Base-by-base conservation (phyloP, 2,329 filamentous ascomycete species). In the Apiospora marii region DNA sequence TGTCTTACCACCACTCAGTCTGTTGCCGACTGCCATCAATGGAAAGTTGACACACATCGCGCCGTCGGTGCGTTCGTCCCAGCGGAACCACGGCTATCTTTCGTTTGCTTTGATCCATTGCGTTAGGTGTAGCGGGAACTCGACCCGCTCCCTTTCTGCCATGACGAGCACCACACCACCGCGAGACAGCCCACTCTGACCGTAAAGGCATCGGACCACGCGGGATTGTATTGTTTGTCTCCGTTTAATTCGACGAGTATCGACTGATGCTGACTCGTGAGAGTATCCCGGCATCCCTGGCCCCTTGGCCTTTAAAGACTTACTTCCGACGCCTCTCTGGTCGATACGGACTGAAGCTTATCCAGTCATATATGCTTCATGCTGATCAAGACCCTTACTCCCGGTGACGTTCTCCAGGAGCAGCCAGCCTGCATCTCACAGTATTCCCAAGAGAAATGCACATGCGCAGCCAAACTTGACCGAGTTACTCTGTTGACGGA, bases 311-410 rank as follows among this genome's bases (percentile, higher is more conserved):
- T 58, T 58, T 58, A n/a, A 14, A 6, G 14, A 2, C 58, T 64
- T 64, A 13, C 30, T 22, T n/a, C 19, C 30, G 12, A 5, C 19
- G 58, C 19, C 58, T n/a, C 58, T 64, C 27, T 22, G 27, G 22
- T 13, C 10, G 34, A 41, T 22, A 64, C 58, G 34, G 58, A 7
- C 34, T 64, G 30, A 37, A 64, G 58, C 58, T 64, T 64, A 64
- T 64, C 58, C 19, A 24, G 58, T 24, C 34, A 64, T 41, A 64
- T 64, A 41, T 64, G 34, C 58, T 64, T 64, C 58, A 64, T 64
- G 58, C 58, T 24, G 58, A 22, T 64, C 58, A 64, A 41, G 58
- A 64, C 58, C 58, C 58, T 64, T 37, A 41, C 58, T 64, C 4
- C 30, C 58, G 34, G 58, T 64, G 34, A 41, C 58, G 34, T 64